Evolutionary conservation across 2,329 filamentous ascomycete genomes (phyloP).

Genomic region (Phyllosticta citrichinensis): DNA sequence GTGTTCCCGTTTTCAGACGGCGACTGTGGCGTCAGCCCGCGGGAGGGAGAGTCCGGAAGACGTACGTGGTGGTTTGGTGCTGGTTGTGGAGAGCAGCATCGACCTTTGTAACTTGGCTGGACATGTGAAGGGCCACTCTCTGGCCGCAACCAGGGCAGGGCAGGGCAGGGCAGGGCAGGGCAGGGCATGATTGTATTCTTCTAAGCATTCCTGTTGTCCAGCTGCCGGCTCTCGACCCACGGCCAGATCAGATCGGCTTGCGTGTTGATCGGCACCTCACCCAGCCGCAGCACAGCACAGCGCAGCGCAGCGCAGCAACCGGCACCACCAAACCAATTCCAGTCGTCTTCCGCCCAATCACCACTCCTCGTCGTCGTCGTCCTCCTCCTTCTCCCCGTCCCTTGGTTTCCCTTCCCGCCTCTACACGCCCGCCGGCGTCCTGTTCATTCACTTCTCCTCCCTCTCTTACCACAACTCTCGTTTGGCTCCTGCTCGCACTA

Average conservation of each 20-base stretch:
- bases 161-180: too few relatives aligned
- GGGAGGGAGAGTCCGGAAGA: too few relatives aligned
- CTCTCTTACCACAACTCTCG: constrained; percentile 1
- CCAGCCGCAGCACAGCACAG: neutral
- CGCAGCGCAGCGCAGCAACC: neutral
- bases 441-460: constrained; percentile 1
- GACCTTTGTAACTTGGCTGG: too few relatives aligned
- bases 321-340: neutral
- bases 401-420: neutral
- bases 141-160: too few relatives aligned
- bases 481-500: constrained; percentile 3
- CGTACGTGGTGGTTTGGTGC: too few relatives aligned
- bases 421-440: neutral
- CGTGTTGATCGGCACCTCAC: neutral
- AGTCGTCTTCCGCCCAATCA: neutral
- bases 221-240: neutral
- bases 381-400: neutral
- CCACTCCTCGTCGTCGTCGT: neutral
- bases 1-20: neutral
- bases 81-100: neutral
- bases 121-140: too few relatives aligned
- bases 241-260: neutral
- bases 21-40: too few relatives aligned
- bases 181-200: too few relatives aligned
- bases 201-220: too few relatives aligned